These are phyloP conservation scores for Pugionium cornutum DNA, from an alignment of 345 rosid species.

Conservation along the genomic window DNA sequence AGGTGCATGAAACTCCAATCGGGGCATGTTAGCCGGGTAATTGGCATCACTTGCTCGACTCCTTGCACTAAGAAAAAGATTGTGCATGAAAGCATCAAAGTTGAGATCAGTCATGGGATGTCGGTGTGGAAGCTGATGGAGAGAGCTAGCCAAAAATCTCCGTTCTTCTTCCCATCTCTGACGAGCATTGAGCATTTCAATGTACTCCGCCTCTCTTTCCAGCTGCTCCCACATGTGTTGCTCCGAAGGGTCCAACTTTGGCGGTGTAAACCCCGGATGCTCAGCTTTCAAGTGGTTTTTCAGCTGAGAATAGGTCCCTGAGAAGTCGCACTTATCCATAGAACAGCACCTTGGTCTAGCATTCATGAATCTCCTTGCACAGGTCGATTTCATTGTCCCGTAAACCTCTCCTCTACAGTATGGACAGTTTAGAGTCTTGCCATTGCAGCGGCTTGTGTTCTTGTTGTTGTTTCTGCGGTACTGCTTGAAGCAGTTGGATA, in stretches of 20 bases:
- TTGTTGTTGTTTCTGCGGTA: conserved; percentile 59
- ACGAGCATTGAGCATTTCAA: conserved; percentile 21
- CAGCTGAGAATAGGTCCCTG: conserved; percentile 69
- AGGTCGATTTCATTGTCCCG: conserved; percentile 70
- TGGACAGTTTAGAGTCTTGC: conserved; percentile 64
- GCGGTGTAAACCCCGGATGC: conserved; percentile 64
- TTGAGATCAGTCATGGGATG: neutral
- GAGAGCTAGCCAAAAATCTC: too few relatives aligned
- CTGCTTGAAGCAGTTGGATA: conserved; percentile 84
- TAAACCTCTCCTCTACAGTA: conserved; percentile 82
- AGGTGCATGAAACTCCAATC: neutral
- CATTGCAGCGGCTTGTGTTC: conserved; percentile 47
- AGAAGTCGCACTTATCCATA: conserved; percentile 66
- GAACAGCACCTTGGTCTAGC: conserved; percentile 65
- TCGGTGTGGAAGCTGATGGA: neutral
- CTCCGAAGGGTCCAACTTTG: conserved; percentile 53
- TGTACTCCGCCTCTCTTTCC: conserved; percentile 34
- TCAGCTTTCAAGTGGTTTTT: conserved; percentile 64
- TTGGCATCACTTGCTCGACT: neutral
- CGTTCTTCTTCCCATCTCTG: too few relatives aligned
- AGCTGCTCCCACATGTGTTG: conserved; percentile 54
- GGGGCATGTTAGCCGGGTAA: neutral
- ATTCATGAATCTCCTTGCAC: conserved; percentile 66
- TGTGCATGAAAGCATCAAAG: neutral
- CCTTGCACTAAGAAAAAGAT: neutral